A percentile compares a stretch with the other conserved stretches of the same genome.
Evolutionary conservation across 805 yeast genomes (phyloP).

Genomic region (Starmerella vitae): DNA sequence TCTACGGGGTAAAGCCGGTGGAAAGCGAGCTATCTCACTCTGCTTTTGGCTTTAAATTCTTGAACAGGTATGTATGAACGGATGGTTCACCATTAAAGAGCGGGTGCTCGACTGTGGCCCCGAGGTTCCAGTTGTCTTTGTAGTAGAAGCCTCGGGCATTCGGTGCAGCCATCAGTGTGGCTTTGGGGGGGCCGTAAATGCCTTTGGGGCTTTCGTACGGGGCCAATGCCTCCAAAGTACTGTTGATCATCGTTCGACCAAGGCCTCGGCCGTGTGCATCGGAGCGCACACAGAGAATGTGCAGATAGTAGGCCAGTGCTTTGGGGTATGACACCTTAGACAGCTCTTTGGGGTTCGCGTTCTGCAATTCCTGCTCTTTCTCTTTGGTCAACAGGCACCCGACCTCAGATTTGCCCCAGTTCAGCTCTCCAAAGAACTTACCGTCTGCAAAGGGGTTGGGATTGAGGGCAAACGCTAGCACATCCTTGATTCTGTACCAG

Average conservation of each 20-base stretch:
- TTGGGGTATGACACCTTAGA: constrained; percentile 8
- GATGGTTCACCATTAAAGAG: constrained; percentile 3
- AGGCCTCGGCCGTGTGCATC: constrained; percentile 12
- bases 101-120: not conserved
- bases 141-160: constrained; percentile 14
- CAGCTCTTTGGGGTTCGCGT: constrained; percentile 1
- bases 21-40: too few species aligned
- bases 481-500: constrained; percentile 2
- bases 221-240: constrained; percentile 1
- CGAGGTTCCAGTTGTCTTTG: constrained; percentile 1
- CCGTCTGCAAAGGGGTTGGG: not conserved
- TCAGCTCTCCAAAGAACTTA: constrained; percentile 1
- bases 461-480: not conserved
- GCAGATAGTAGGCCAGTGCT: constrained; percentile 6
- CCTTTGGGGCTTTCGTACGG: constrained; percentile 5
- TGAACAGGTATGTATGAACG: constrained; percentile 6
- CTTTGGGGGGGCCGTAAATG: constrained; percentile 11
- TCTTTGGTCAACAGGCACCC: constrained; percentile 3
- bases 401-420: constrained; percentile 3
- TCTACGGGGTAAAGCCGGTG: too few species aligned
- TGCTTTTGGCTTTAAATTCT: constrained; percentile 7
- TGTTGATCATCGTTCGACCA: constrained; percentile 6
- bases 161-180: constrained; percentile 10
- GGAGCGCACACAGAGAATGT: constrained; percentile 5
- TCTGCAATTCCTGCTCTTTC: constrained; percentile 3